A percentile compares a stretch with the other conserved stretches of the same genome.
phyloP scores from a whole-genome alignment of 208 protist species.

The Herpetomonas samuelpessoai region DNA sequence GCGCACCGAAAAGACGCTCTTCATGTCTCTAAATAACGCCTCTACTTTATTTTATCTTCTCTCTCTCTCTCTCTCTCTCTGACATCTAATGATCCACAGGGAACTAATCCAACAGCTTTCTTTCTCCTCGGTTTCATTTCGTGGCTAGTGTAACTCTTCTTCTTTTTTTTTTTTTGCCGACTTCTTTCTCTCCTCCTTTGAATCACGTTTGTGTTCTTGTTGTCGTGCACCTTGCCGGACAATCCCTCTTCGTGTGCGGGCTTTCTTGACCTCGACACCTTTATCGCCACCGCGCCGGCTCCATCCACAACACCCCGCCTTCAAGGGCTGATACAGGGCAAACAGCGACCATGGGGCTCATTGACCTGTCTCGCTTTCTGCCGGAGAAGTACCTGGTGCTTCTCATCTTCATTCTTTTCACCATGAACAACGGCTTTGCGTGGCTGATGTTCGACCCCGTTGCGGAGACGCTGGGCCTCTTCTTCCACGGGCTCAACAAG shows the following conservation, averaged over 20 bases:
- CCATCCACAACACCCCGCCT: too few species aligned
- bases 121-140: slow-evolving; percentile 1
- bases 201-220: neutral
- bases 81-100: too few species aligned
- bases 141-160: neutral
- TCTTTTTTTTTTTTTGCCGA: slow-evolving; percentile 15
- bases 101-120: too few species aligned
- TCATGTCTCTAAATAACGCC: too few species aligned
- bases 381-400: slow-evolving; percentile 73
- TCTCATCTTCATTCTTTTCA: slow-evolving; percentile 80
- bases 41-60: too few species aligned
- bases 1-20: too few species aligned
- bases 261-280: too few species aligned
- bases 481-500: slow-evolving; percentile 55
- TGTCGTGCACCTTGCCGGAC: neutral
- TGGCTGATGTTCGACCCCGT: slow-evolving; percentile 91
- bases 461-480: slow-evolving; percentile 57
- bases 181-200: neutral
- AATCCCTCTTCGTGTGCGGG: too few species aligned
- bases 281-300: too few species aligned
- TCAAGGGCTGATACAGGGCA: neutral
- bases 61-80: too few species aligned
- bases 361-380: slow-evolving; percentile 17
- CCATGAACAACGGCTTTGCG: slow-evolving; percentile 84
- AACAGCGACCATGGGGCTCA: slow-evolving; percentile 10